phyloP scores from a whole-genome alignment of 495 filamentous ascomycete species.

The Neurospora pannonica region DNA sequence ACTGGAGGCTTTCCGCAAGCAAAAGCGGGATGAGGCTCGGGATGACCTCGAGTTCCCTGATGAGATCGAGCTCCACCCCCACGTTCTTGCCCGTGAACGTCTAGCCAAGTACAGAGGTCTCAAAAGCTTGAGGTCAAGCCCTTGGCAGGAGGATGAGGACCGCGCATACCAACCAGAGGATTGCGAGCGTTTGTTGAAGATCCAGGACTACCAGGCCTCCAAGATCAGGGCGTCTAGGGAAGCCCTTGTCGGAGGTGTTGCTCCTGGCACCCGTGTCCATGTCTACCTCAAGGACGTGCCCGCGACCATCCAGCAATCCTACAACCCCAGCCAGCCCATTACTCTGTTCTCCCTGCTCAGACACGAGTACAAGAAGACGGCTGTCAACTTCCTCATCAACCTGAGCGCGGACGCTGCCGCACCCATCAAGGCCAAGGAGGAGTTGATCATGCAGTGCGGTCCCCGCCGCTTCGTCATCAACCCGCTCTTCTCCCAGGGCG shows the following conservation, averaged over 20 bases:
- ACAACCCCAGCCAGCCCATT: slow-evolving; percentile 49
- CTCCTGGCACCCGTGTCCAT: slow-evolving; percentile 69
- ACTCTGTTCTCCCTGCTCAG: slow-evolving; percentile 75
- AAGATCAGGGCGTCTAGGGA: slow-evolving; percentile 68
- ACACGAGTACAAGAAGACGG: slow-evolving; percentile 89
- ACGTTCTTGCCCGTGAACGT: slow-evolving; percentile 76
- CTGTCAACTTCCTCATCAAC: slow-evolving; percentile 76
- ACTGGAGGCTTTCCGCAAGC: slow-evolving; percentile 67
- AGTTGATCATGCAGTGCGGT: slow-evolving; percentile 81
- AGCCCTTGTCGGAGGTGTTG: slow-evolving; percentile 74
- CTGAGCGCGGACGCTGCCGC: slow-evolving; percentile 59
- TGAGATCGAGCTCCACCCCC: slow-evolving; percentile 87
- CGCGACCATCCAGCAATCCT: slow-evolving; percentile 41
- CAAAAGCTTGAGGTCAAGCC: slow-evolving; percentile 76
- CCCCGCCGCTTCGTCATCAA: slow-evolving; percentile 78
- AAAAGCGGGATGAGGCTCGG: slow-evolving; percentile 64
- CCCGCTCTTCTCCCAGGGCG: slow-evolving; percentile 75
- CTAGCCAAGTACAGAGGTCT: slow-evolving; percentile 78
- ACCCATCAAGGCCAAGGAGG: slow-evolving; percentile 81
- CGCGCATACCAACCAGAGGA: slow-evolving; percentile 76
- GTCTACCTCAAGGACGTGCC: slow-evolving; percentile 72
- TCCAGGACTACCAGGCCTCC: slow-evolving; percentile 74
- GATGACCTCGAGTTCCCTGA: slow-evolving; percentile 95
- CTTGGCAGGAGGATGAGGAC: slow-evolving; percentile 85
- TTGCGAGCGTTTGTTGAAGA: slow-evolving; percentile 73